Percentiles rank a stretch among this genome's conserved stretches.
These are phyloP conservation scores for Epichloe gansuensis DNA, from an alignment of 2,329 filamentous ascomycete genomes.

Conservation along the genomic window DNA sequence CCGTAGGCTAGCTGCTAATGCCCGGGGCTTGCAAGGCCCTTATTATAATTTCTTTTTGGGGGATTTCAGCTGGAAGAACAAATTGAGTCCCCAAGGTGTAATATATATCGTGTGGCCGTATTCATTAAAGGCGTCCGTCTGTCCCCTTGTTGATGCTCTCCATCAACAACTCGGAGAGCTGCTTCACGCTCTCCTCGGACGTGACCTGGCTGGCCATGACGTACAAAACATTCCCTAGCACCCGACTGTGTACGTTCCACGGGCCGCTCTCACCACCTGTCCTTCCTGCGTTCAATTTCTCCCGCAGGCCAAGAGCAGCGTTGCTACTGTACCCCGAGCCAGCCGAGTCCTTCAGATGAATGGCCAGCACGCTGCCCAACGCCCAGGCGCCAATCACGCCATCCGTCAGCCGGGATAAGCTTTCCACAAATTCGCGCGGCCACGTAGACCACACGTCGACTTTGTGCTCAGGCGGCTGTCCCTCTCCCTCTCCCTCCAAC, in stretches of 20 bases:
- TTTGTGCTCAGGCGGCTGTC: not conserved
- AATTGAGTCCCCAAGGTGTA: too few relatives aligned
- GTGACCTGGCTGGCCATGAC: conserved; percentile 43
- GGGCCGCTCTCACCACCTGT: conserved; percentile 13
- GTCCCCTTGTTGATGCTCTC: conserved; percentile 1
- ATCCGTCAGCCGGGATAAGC: conserved; percentile 40
- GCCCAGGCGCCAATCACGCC: conserved; percentile 57
- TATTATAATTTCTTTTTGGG: too few relatives aligned
- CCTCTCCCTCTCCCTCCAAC: too few relatives aligned
- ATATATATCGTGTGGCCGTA: too few relatives aligned
- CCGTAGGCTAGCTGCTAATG: too few relatives aligned
- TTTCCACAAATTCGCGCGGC: conserved; percentile 46
- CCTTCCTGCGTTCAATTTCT: conserved; percentile 17
- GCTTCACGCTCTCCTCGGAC: conserved; percentile 15
- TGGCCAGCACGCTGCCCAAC: conserved; percentile 61
- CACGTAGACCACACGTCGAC: conserved; percentile 54
- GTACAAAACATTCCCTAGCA: conserved; percentile 47
- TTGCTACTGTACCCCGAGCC: conserved; percentile 35
- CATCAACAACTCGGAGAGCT: conserved; percentile 12
- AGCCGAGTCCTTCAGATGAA: conserved; percentile 35
- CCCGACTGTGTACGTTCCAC: conserved; percentile 42
- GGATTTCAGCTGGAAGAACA: too few relatives aligned
- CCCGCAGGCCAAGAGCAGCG: conserved; percentile 31
- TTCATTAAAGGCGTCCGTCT: not conserved
- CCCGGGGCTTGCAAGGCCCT: too few relatives aligned